These are phyloP conservation scores for Coemansia sp. DNA, from an alignment of 192 early-diverging fungal genomes.

Conservation along the genomic window DNA sequence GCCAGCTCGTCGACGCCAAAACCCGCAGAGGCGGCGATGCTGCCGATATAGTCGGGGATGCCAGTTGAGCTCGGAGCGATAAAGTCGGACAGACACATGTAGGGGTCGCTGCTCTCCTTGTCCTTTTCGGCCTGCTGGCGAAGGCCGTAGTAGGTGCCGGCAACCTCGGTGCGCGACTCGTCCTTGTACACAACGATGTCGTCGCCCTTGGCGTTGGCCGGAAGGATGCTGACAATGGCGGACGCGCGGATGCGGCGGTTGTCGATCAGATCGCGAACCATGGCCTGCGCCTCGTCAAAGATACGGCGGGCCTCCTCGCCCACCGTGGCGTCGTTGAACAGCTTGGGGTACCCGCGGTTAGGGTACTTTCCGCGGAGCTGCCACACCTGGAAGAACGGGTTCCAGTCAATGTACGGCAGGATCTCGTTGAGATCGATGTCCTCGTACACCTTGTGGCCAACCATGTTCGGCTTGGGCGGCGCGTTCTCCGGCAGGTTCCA, in stretches of 20 bases:
- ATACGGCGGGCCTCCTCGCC: slow-evolving; percentile 87
- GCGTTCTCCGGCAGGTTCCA: slow-evolving; percentile 60
- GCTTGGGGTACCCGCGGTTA: slow-evolving; percentile 95
- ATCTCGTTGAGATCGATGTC: slow-evolving; percentile 74
- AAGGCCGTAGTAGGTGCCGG: slow-evolving; percentile 81
- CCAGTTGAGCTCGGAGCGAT: slow-evolving; percentile 74
- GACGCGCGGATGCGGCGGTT: slow-evolving; percentile 69
- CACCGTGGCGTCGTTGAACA: slow-evolving; percentile 94
- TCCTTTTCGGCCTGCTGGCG: slow-evolving; percentile 84
- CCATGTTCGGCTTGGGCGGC: slow-evolving; percentile 76
- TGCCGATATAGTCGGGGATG: slow-evolving; percentile 83
- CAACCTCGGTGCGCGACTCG: slow-evolving; percentile 63
- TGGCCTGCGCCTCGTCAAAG: slow-evolving; percentile 77
- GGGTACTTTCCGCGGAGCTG: slow-evolving; percentile 94
- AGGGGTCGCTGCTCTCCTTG: slow-evolving; percentile 78
- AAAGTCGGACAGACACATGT: slow-evolving; percentile 89
- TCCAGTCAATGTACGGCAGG: slow-evolving; percentile 92
- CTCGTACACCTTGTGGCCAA: slow-evolving; percentile 77
- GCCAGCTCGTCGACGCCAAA: slow-evolving; percentile 88
- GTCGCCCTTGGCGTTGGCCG: slow-evolving; percentile 84
- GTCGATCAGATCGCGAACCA: slow-evolving; percentile 77
- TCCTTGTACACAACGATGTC: slow-evolving; percentile 86
- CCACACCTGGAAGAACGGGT: slow-evolving; percentile 98
- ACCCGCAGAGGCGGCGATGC: slow-evolving; percentile 84
- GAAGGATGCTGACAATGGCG: slow-evolving; percentile 84